phyloP scores from a whole-genome alignment of 2,329 filamentous ascomycete genomes.

The Fusarium buxicola region DNA sequence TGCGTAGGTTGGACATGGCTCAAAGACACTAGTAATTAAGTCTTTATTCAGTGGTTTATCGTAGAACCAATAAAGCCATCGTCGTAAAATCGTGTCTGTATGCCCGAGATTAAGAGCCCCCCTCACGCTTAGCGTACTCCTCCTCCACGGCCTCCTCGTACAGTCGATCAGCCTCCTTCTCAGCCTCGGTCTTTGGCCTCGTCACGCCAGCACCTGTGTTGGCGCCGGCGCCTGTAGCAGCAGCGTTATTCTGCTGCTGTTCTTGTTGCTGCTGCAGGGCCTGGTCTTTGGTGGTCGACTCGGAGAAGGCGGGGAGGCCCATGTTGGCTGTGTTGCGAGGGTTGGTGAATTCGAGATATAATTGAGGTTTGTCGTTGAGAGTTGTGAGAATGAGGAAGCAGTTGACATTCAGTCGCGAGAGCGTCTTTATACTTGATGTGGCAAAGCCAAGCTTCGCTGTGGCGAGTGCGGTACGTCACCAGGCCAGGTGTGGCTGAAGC shows the following conservation, averaged over 20 bases:
- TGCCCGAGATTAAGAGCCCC: conserved; percentile 54
- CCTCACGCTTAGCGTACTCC: conserved; percentile 66
- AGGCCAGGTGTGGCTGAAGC: conserved; percentile 38
- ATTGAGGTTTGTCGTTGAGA: background rate
- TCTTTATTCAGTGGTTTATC: too few species aligned
- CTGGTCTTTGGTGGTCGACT: conserved; percentile 17
- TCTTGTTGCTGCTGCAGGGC: conserved; percentile 25
- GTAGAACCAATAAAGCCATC: too few species aligned
- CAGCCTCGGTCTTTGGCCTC: conserved; percentile 61
- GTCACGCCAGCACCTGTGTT: conserved; percentile 62
- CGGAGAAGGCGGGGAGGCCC: conserved; percentile 45
- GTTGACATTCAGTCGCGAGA: conserved; percentile 1
- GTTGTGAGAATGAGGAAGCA: background rate
- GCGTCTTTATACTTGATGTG: conserved; percentile 42
- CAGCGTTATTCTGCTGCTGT: conserved; percentile 20
- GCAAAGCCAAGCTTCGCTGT: conserved; percentile 31
- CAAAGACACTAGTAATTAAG: background rate
- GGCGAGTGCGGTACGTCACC: conserved; percentile 46
- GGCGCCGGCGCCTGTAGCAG: conserved; percentile 58
- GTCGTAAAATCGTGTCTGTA: too few species aligned
- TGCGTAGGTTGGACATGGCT: too few species aligned
- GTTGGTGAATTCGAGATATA: background rate
- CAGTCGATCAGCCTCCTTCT: conserved; percentile 60
- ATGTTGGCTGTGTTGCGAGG: conserved; percentile 25
- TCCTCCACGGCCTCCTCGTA: conserved; percentile 67